These are phyloP conservation scores for Artemisia argyi DNA, from an alignment of 129 eudicot species.

Conservation along the genomic window DNA sequence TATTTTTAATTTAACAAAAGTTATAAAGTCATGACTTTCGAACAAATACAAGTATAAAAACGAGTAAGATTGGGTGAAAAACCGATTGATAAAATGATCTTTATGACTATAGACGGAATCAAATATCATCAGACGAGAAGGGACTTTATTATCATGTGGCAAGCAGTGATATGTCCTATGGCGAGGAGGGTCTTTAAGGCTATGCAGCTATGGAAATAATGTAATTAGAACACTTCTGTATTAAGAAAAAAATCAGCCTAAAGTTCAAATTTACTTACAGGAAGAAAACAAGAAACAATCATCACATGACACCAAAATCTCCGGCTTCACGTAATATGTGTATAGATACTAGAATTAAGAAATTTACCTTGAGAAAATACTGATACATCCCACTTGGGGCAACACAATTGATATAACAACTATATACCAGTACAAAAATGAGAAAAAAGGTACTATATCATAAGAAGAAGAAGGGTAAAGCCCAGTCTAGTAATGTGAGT, in stretches of 20 bases:
- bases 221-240: background rate
- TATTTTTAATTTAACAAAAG: no score
- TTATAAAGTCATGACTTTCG: no score
- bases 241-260: background rate
- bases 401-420: slow-evolving; percentile 19
- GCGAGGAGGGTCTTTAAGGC: no score
- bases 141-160: background rate
- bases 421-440: no score
- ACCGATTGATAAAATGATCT: background rate
- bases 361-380: slow-evolving; percentile 37
- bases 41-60: background rate
- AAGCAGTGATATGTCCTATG: no score
- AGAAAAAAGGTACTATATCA: no score
- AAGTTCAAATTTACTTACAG: background rate
- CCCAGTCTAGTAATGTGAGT: no score
- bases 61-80: background rate
- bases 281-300: background rate
- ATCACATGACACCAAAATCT: background rate
- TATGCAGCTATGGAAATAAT: background rate
- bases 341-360: no score
- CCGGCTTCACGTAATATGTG: no score
- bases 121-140: background rate
- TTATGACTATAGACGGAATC: background rate
- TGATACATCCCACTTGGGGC: slow-evolving; percentile 82
- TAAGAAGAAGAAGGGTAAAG: no score